phyloP scores from a whole-genome alignment of 257 asterid genomes.

The Eucommia ulmoides region DNA sequence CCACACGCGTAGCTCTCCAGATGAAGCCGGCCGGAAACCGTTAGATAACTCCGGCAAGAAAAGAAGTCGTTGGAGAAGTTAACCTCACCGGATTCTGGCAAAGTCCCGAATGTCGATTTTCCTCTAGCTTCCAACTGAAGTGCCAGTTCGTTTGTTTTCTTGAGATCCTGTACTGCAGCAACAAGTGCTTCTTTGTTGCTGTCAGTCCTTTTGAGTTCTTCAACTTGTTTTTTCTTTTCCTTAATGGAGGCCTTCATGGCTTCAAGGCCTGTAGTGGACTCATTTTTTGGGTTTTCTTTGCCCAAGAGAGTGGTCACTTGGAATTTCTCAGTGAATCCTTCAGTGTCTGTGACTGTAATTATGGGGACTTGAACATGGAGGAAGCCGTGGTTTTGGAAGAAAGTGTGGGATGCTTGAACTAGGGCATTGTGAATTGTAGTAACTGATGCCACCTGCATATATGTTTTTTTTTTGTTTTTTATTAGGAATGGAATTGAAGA shows the following conservation, averaged over 20 bases:
- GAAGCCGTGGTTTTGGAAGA: conserved; percentile 55
- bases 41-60: conserved; percentile 32
- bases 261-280: conserved; percentile 28
- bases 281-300: conserved; percentile 11
- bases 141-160: conserved; percentile 40
- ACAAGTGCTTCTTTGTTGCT: conserved; percentile 73
- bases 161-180: conserved; percentile 64
- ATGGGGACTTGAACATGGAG: conserved; percentile 75
- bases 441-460: conserved; percentile 68
- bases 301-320: conserved; percentile 45
- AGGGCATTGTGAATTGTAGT: conserved; percentile 53
- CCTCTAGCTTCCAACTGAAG: conserved; percentile 49
- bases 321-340: conserved; percentile 37
- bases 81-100: conserved; percentile 6
- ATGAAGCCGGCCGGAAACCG: conserved; percentile 67
- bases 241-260: conserved; percentile 37
- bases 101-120: conserved; percentile 19
- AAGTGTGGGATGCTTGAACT: conserved; percentile 37
- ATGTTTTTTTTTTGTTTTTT: background rate
- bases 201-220: conserved; percentile 51
- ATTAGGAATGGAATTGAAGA: background rate
- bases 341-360: conserved; percentile 53
- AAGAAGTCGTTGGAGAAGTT: conserved; percentile 52
- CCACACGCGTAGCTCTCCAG: conserved; percentile 80
- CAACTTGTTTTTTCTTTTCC: conserved; percentile 51